A percentile compares a stretch with the other conserved stretches of the same genome.
phyloP scores from a whole-genome alignment of 352 stramenopile genomes.

The Globisporangium megalacanthum region DNA sequence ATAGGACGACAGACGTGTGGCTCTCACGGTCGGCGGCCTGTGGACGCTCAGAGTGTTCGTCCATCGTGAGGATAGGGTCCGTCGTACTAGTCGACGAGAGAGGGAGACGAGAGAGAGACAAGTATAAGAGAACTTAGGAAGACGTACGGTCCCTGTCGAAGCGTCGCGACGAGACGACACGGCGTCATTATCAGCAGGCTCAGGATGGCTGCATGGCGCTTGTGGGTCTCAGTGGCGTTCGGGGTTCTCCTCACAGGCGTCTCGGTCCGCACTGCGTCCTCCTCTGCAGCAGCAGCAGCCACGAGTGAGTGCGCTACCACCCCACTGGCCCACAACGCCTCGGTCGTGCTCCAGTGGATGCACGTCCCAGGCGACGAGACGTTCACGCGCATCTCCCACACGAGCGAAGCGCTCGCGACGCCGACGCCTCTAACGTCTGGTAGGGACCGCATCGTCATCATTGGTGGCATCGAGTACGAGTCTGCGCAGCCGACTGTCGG shows the following conservation, averaged over 20 bases:
- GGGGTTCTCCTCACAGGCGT: background rate
- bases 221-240: background rate
- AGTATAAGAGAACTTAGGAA: too few relatives aligned
- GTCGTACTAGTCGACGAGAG: too few relatives aligned
- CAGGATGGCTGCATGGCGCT: background rate
- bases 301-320: constrained; percentile 4
- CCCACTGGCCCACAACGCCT: constrained; percentile 11
- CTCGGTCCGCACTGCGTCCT: background rate
- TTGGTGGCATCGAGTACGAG: constrained; percentile 67
- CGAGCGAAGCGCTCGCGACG: constrained; percentile 20
- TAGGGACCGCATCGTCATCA: constrained; percentile 31
- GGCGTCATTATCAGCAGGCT: too few relatives aligned
- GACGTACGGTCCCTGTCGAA: too few relatives aligned
- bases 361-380: constrained; percentile 23
- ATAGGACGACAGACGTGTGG: too few relatives aligned
- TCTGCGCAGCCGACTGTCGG: constrained; percentile 56
- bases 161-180: background rate
- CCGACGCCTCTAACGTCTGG: constrained; percentile 6
- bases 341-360: constrained; percentile 25
- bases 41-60: too few relatives aligned
- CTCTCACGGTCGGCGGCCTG: too few relatives aligned
- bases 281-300: too few relatives aligned
- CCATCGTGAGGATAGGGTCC: too few relatives aligned
- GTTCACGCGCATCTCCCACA: constrained; percentile 52
- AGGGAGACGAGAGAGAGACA: too few relatives aligned